phyloP scores from a whole-genome alignment of 257 asterid genomes.

The Scutellaria minor region DNA sequence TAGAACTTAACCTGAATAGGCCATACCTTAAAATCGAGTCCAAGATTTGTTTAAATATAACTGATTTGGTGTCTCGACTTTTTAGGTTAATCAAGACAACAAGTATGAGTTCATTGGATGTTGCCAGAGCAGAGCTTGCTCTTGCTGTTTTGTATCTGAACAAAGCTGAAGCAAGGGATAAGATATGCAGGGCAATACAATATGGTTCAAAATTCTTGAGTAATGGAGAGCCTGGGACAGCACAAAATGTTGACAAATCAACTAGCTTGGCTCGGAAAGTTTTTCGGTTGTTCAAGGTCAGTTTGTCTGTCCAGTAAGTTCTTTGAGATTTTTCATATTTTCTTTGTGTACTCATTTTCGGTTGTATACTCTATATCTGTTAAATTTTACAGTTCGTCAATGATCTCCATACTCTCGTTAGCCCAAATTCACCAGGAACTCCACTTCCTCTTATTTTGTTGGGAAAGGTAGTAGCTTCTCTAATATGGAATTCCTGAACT shows the following conservation, averaged over 20 bases:
- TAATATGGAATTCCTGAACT: background rate
- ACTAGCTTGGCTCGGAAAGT: slow-evolving; percentile 98
- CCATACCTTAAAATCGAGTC: background rate
- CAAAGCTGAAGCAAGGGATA: slow-evolving; percentile 99
- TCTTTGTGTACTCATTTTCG: slow-evolving; percentile 1
- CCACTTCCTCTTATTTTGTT: slow-evolving; percentile 81
- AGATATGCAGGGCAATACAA: slow-evolving; percentile 98
- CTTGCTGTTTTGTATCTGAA: slow-evolving; percentile 85
- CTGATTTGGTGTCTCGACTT: slow-evolving; percentile 27
- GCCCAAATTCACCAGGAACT: slow-evolving; percentile 86
- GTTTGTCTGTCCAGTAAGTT: slow-evolving; percentile 3
- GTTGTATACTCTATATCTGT: slow-evolving; percentile 2
- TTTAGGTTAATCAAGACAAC: slow-evolving; percentile 45
- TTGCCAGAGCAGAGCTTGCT: slow-evolving; percentile 89
- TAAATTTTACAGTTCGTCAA: slow-evolving; percentile 72
- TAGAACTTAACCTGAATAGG: background rate
- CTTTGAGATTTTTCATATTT: background rate
- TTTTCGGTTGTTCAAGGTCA: slow-evolving; percentile 93
- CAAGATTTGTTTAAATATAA: background rate
- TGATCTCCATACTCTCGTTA: slow-evolving; percentile 86
- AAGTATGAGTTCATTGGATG: slow-evolving; percentile 78
- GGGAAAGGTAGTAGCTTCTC: slow-evolving; percentile 70
- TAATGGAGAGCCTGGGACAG: slow-evolving; percentile 90
- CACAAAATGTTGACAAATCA: slow-evolving; percentile 88
- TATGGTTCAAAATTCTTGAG: slow-evolving; percentile 95